Base-by-base conservation (phyloP, 352 stramenopile genomes). In the Phytophthora macrochlamydospora region DNA sequence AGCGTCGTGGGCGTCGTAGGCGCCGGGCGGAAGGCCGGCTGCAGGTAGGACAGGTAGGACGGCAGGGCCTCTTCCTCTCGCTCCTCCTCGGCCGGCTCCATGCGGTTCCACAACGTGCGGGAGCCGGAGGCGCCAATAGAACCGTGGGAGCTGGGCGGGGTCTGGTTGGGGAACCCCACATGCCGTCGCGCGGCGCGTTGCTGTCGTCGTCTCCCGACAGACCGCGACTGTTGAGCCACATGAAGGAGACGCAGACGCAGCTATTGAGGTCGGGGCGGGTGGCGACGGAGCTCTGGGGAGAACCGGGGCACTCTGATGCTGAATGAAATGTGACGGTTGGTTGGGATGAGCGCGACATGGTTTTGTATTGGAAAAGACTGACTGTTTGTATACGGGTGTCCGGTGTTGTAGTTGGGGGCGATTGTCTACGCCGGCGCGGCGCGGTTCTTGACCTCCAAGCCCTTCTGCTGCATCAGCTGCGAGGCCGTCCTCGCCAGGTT, bases 1-100 rank as follows among this genome's bases (percentile, higher is more conserved):
- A 67, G 53, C 5, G 62, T 54, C 6, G 62, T 58, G 14, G 64
- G 35, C 18, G 62, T 60, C 7, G 54, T 40, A 14, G 68, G 48
- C 30, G 72, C 62, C 35, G 69, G 51, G 56, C 69, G 70, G 65
- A 87, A 88, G 55, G 77, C 57, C 7, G 79, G 74, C 49, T 86
- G 75, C 30, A 89, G 63, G 53, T 92, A 92, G 40, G 83, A 90
- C 32, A 92, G 59, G 49, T 92, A 92, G 32, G 83, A 87, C 1
- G 83, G 83, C 29, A 92, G 61, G 24, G 83, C 83, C 57, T 92
- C 83, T 58, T 92, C 83, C 49, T 90, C 81, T 35, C 81, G 75
- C 56, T 92, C 83, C 55, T 92, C 83, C 59, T 92, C 83, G 33
- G 82, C 79, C 0, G 78, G 74, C 46, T 76, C 82, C 76, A 85